These are phyloP conservation scores for Pseudogymnoascus sp. DNA, from an alignment of 2,329 filamentous ascomycete genomes.

Conservation along the genomic window DNA sequence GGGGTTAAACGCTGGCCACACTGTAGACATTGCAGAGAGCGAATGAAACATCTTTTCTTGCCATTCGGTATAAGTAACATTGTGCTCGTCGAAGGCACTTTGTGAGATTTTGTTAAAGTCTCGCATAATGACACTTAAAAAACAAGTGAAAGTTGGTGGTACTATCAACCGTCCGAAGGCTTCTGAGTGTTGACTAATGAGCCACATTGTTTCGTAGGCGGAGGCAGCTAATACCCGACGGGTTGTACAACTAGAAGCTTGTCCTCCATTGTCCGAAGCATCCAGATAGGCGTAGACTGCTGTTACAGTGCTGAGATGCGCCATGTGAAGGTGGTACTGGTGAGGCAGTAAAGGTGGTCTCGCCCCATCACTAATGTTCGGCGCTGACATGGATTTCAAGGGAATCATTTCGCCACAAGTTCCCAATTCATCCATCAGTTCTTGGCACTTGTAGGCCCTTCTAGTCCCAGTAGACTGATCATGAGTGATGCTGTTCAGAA, in stretches of 20 bases:
- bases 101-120: conserved; percentile 22
- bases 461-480: conserved; percentile 14
- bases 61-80: conserved; percentile 26
- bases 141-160: conserved; percentile 34
- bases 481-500: conserved; percentile 25
- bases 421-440: conserved; percentile 22
- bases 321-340: conserved; percentile 26
- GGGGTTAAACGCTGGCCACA: conserved; percentile 25
- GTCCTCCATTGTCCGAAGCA: background rate
- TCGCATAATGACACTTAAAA: conserved; percentile 30
- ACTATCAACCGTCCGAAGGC: conserved; percentile 33
- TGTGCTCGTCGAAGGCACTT: conserved; percentile 24
- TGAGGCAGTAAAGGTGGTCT: conserved; percentile 23
- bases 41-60: conserved; percentile 24
- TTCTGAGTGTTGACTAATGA: conserved; percentile 33
- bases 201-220: conserved; percentile 15
- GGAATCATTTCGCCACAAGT: conserved; percentile 19
- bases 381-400: background rate
- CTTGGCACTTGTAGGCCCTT: background rate
- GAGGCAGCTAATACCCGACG: background rate
- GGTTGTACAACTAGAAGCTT: background rate
- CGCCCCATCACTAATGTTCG: background rate
- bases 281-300: background rate
- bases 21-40: conserved; percentile 23
- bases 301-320: conserved; percentile 24